Base-by-base conservation (phyloP, 2,329 filamentous ascomycete genomes). In the Monilinia fructicola region DNA sequence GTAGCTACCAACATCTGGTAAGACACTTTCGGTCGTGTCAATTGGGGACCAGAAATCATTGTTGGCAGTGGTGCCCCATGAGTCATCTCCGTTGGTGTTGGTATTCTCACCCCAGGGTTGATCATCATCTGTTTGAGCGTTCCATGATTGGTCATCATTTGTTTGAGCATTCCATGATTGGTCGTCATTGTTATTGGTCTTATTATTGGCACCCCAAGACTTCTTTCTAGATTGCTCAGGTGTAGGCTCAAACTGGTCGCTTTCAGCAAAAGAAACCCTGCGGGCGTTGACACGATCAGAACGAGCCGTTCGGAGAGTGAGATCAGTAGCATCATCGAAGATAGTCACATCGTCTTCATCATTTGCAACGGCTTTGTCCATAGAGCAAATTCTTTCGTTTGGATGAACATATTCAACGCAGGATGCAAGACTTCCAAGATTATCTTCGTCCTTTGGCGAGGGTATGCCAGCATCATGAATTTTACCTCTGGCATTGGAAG, bases 221-320 rank as follows among this genome's bases (percentile, higher is more conserved):
- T 50, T 61, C 4, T 50, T n/a, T 31, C 44, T 50, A 50, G 44
- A 50, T 61, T 23, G 21, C 14, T 61, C 44, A 50, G 44, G 58
- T 50, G 58, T 61, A 50, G 44, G 12, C 5, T 16, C 46, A 50
- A 50, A 61, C n/a, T 40, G 12, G 38, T 14, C 44, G 4, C 18
- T 50, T 16, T 50, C n/a, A 26, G 46, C 44, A 40, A 50, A 61
- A 52, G 58, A 40, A 21, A 50, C 58, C 26, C 58, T 44, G 9
- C 31, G 58, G n/a, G 46, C 28, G 6, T 50, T 26, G 31, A 40
- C 23, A 50, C 58, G 44, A 11, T 38, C 44, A 12, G 58, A 61
- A 26, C 58, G 58, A 38, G 44, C 44, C 14, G 44, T 61, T 50
- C 58, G 44, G 14, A 61, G 44, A 21, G 58, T 61, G n/a, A 61